A percentile compares a stretch with the other conserved stretches of the same genome.
Evolutionary conservation across 179 eudicot genomes (phyloP).

Genomic region (Vitellaria paradoxa): DNA sequence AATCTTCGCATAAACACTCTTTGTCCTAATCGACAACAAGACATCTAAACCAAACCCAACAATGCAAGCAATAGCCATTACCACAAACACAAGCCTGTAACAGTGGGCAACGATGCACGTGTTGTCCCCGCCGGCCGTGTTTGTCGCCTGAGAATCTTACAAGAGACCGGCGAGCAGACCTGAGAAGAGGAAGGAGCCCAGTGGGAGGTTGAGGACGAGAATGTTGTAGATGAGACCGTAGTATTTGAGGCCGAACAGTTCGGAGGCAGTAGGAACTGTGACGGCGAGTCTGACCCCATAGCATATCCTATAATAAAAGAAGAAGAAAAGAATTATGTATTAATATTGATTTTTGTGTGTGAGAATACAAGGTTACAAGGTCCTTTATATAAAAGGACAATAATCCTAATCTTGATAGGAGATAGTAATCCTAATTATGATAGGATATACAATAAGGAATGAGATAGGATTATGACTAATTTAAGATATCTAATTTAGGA

Average conservation of each 20-base stretch:
- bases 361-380: no score
- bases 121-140: conserved; percentile 67
- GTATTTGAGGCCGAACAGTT: conserved; percentile 85
- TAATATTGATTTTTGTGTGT: no score
- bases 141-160: conserved; percentile 73
- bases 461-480: no score
- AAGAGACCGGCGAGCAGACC: conserved; percentile 77
- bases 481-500: no score
- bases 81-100: conserved; percentile 69
- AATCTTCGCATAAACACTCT: conserved; percentile 56
- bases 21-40: conserved; percentile 56
- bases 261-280: conserved; percentile 91
- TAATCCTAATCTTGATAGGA: no score
- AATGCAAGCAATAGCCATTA: conserved; percentile 74
- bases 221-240: conserved; percentile 90
- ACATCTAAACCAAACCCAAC: conserved; percentile 71
- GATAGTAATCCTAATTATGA: no score
- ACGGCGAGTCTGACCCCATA: conserved; percentile 89
- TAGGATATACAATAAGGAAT: no score
- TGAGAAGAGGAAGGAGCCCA: conserved; percentile 92
- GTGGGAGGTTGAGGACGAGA: conserved; percentile 75
- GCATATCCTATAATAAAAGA: no score
- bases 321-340: no score
- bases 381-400: no score
- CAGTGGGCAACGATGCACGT: conserved; percentile 86